Percentiles rank a stretch among this genome's conserved stretches.
Conservation (phyloP, 108 stramenopile species). For the Mediolabrus comicus region DNA sequence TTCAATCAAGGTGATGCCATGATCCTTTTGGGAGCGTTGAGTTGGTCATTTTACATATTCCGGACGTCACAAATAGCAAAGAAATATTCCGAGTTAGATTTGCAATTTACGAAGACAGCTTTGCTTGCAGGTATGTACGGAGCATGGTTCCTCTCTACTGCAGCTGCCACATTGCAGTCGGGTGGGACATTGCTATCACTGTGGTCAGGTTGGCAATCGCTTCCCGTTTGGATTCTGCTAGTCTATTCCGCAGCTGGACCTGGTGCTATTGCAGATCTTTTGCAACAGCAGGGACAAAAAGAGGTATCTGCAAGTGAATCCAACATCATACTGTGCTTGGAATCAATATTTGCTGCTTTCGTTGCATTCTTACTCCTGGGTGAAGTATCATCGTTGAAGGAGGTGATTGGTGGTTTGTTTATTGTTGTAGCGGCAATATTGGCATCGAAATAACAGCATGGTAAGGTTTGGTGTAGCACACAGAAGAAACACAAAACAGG, state of each 20-base stretch:
- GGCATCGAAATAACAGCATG: constrained; percentile 43
- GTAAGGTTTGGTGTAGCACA: too few species aligned
- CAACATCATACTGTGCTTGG: constrained; percentile 60
- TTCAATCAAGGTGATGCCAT: constrained; percentile 56
- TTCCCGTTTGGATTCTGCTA: constrained; percentile 49
- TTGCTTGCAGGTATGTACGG: constrained; percentile 57
- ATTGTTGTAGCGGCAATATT: constrained; percentile 59
- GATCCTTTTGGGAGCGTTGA: constrained; percentile 60
- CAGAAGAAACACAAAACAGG: too few species aligned
- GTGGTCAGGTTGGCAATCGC: constrained; percentile 48
- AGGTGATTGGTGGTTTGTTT: constrained; percentile 48
- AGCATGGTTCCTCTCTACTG: constrained; percentile 43
- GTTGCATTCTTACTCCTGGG: constrained; percentile 52
- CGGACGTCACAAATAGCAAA: constrained; percentile 50
- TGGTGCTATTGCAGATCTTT: constrained; percentile 59
- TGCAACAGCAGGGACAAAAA: constrained; percentile 64
- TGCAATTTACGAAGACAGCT: constrained; percentile 61
- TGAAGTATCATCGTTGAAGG: constrained; percentile 45
- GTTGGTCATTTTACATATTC: constrained; percentile 67
- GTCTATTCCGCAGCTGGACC: constrained; percentile 62
- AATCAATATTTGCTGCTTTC: constrained; percentile 60
- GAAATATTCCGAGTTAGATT: constrained; percentile 40
- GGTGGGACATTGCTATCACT: constrained; percentile 21
- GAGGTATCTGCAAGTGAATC: constrained; percentile 56
- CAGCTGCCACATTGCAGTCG: constrained; percentile 14